Percentiles rank a stretch among this genome's conserved stretches.
These are phyloP conservation scores for Brassica carinata DNA, from an alignment of 345 rosid species.

Conservation along the genomic window DNA sequence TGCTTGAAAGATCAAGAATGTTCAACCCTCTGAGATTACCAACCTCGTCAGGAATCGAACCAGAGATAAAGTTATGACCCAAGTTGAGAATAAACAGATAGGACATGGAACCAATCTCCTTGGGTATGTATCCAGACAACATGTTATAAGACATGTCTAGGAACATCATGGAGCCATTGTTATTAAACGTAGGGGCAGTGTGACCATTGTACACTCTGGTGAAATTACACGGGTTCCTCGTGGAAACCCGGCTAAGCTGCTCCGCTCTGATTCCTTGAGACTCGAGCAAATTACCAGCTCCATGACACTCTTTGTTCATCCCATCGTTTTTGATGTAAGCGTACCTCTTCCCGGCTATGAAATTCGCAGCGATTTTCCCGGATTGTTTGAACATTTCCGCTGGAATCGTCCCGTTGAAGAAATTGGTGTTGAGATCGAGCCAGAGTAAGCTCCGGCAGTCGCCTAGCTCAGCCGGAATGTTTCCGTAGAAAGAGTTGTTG, in stretches of 20 bases:
- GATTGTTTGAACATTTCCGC: slow-evolving; percentile 81
- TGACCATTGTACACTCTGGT: slow-evolving; percentile 69
- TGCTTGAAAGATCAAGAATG: slow-evolving; percentile 86
- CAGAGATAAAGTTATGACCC: slow-evolving; percentile 76
- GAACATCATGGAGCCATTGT: slow-evolving; percentile 93
- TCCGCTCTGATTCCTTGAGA: slow-evolving; percentile 78
- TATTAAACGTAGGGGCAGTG: slow-evolving; percentile 75
- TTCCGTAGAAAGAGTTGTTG: slow-evolving; percentile 78
- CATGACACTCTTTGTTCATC: slow-evolving; percentile 71
- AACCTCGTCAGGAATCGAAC: slow-evolving; percentile 71
- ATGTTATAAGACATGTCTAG: slow-evolving; percentile 81
- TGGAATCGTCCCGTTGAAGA: slow-evolving; percentile 73
- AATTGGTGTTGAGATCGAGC: slow-evolving; percentile 88
- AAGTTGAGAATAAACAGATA: slow-evolving; percentile 75
- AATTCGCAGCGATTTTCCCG: slow-evolving; percentile 75
- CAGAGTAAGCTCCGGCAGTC: slow-evolving; percentile 87
- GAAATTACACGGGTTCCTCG: slow-evolving; percentile 82
- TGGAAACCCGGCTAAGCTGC: slow-evolving; percentile 59
- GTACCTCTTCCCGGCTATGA: slow-evolving; percentile 75
- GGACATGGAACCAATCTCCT: slow-evolving; percentile 79
- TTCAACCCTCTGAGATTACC: slow-evolving; percentile 66
- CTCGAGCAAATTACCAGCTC: slow-evolving; percentile 90
- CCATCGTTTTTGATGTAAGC: slow-evolving; percentile 81
- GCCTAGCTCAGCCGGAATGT: slow-evolving; percentile 89
- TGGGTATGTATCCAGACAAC: slow-evolving; percentile 73